Base-by-base conservation (phyloP, 495 filamentous ascomycete species). In the Penicillium ucsense region DNA sequence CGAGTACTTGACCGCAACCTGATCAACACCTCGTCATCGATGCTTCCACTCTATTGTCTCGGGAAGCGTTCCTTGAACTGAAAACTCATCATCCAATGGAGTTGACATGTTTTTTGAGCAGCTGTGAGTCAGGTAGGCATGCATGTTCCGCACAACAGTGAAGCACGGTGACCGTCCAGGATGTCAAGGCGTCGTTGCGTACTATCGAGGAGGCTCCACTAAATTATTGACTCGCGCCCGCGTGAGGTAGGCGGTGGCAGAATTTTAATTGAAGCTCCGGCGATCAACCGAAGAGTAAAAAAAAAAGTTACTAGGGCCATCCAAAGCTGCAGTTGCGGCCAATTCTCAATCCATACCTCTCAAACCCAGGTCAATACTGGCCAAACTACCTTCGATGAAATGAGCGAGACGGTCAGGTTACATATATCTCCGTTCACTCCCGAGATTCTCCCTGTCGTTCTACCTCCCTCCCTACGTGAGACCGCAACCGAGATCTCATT, bases 381-480 rank as follows among this genome's bases (percentile, higher is more conserved):
- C 35, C 34, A 30, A 34, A 54, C 51, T 2, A 20, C 54, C 55
- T 62, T 48, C 54, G 56, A 48, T 58, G 58, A 62, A 53, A 56
- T 59, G 50, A 60, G 61, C 20, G 52, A 59, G 8, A 43, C 51
- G 47, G 81, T 73, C 35, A 79, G 90, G 50, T 76, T 98, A 28
- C 87, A 98, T 61, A 89, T 98, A 52, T 83, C 85, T 5, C 92
- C 92, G 27, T 71, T 96, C 39, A 87, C 80, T 51, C 67, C 84
- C 36, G 76, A 84, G 7, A 77, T 95, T 29, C 71, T 90, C 9
- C 66, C 72, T 11, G 70, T 80, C 27, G 76, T 90, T 34, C 63
- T 96, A 43, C 81, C 87, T 27, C 69, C 81, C 3, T 76, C 81
- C 2, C 49, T 94, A 31, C 80, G 79, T 36, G 70, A 80, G 28